phyloP scores from a whole-genome alignment of 2,329 filamentous ascomycete species.

The Hymenoscyphus linearis region DNA sequence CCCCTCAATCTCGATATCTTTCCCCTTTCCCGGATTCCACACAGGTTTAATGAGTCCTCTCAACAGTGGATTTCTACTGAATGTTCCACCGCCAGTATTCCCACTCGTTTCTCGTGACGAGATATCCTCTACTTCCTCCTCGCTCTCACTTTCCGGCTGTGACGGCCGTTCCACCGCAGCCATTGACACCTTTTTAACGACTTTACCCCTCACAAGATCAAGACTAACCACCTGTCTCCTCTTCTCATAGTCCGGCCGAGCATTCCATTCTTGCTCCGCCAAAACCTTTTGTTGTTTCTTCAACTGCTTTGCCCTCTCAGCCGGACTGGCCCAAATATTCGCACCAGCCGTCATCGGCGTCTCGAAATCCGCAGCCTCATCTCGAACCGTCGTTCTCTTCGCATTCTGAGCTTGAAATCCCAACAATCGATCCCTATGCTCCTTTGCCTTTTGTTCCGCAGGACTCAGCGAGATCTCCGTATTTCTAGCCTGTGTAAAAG shows the following conservation, averaged over 20 bases:
- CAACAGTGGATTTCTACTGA: conserved; percentile 33
- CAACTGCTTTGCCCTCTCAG: conserved; percentile 61
- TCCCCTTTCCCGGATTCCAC: conserved; percentile 27
- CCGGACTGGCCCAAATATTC: conserved; percentile 64
- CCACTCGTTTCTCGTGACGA: conserved; percentile 14
- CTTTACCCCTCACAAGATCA: conserved; percentile 59
- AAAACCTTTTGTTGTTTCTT: conserved; percentile 65
- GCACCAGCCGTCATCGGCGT: conserved; percentile 45
- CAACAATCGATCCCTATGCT: conserved; percentile 61
- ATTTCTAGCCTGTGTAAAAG: conserved; percentile 48
- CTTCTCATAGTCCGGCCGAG: conserved; percentile 66
- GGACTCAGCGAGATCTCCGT: conserved; percentile 15
- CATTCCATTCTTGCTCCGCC: conserved; percentile 63
- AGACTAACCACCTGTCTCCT: conserved; percentile 63
- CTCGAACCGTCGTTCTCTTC: conserved; percentile 61
- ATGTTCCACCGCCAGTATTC: conserved; percentile 27
- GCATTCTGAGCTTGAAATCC: conserved; percentile 67
- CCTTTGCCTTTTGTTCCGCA: conserved; percentile 47
- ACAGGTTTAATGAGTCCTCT: conserved; percentile 33
- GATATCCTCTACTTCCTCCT: conserved; percentile 25
- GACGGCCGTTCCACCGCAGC: conserved; percentile 25
- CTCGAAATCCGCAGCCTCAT: conserved; percentile 64
- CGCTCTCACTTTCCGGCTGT: conserved; percentile 14
- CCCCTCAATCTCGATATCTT: conserved; percentile 18
- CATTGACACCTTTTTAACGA: conserved; percentile 36